Evolutionary conservation across 495 filamentous ascomycete species (phyloP).

Genomic region (Cudoniella acicularis): DNA sequence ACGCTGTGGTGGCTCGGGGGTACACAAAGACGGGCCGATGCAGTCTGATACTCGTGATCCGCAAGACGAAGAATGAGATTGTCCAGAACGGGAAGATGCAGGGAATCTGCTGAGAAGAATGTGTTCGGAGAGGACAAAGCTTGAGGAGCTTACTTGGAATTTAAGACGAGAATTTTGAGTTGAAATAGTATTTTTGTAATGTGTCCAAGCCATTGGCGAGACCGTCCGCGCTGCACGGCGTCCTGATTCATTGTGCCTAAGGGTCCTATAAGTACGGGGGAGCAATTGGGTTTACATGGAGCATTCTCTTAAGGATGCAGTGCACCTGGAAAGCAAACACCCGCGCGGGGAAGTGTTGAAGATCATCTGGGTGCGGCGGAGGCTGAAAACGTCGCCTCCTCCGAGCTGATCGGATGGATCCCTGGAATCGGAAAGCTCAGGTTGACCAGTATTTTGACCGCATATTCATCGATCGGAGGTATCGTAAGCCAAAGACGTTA

Average conservation of each 20-base stretch:
- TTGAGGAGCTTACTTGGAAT: background rate
- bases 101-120: background rate
- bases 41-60: slow-evolving; percentile 13
- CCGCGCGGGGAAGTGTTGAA: background rate
- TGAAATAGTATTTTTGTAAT: background rate
- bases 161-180: background rate
- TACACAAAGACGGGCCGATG: slow-evolving; percentile 14
- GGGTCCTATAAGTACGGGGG: no score
- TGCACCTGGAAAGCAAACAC: background rate
- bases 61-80: slow-evolving; percentile 5
- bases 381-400: background rate
- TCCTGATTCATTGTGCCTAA: no score
- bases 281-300: background rate
- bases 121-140: background rate
- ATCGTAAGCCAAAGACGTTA: background rate
- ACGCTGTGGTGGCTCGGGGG: slow-evolving; percentile 17
- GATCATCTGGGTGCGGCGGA: background rate
- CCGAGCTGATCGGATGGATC: background rate
- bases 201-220: background rate
- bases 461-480: background rate
- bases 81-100: slow-evolving; percentile 9
- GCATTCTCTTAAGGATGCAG: background rate
- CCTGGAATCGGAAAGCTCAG: background rate
- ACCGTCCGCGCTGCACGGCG: background rate
- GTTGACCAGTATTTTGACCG: background rate